These are phyloP conservation scores for Cryoendolithus antarcticus DNA, from an alignment of 2,329 filamentous ascomycete genomes.

Conservation along the genomic window DNA sequence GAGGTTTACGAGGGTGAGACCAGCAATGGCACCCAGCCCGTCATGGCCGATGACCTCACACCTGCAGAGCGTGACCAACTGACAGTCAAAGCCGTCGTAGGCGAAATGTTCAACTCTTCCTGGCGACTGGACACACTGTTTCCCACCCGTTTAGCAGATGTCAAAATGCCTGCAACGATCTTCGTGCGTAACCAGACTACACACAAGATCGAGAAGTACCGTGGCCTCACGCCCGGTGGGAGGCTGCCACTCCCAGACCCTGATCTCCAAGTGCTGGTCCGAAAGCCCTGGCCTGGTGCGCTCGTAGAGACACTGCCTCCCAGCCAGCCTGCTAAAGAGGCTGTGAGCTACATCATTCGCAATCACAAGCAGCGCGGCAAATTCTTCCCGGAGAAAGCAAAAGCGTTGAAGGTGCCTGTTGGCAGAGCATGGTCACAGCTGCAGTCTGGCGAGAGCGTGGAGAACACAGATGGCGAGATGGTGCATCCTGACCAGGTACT, in stretches of 20 bases:
- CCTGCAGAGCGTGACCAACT: conserved; percentile 24
- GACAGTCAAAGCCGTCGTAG: conserved; percentile 49
- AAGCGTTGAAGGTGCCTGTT: conserved; percentile 49
- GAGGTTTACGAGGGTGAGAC: conserved; percentile 22
- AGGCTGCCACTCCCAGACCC: conserved; percentile 34
- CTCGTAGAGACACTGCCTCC: conserved; percentile 52
- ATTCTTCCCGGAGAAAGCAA: conserved; percentile 58
- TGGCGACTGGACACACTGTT: conserved; percentile 62
- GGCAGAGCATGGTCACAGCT: conserved; percentile 49
- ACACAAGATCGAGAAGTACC: conserved; percentile 56
- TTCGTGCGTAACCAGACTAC: conserved; percentile 53
- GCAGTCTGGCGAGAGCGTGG: conserved; percentile 50
- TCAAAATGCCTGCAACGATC: conserved; percentile 55
- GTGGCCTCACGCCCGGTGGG: conserved; percentile 51
- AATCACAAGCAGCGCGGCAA: conserved; percentile 65
- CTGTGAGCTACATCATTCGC: conserved; percentile 79
- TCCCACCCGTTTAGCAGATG: conserved; percentile 53
- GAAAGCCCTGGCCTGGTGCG: conserved; percentile 68
- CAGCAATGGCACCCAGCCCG: conserved; percentile 8
- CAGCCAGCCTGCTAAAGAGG: conserved; percentile 51
- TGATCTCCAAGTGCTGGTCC: conserved; percentile 58
- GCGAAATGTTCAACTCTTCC: conserved; percentile 64
- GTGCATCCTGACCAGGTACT: conserved; percentile 84
- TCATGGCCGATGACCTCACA: conserved; percentile 31
- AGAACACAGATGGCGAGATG: conserved; percentile 49